Percentiles rank a stretch among this genome's conserved stretches.
These are phyloP conservation scores for Nectriaceae sp. DNA, from an alignment of 2,329 filamentous ascomycete genomes.

Conservation along the genomic window DNA sequence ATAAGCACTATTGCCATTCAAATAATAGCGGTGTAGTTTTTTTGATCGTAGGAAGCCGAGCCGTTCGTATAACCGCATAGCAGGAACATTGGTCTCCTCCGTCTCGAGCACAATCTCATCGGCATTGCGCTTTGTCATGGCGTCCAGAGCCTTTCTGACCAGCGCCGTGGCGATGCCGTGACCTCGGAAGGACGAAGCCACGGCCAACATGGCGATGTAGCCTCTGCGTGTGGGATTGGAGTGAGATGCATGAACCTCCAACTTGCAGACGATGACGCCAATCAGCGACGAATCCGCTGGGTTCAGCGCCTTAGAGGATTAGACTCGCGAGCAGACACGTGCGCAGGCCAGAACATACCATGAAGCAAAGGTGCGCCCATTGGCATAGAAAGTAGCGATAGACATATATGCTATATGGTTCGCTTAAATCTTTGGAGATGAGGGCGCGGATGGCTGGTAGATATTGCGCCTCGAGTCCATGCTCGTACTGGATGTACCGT, in stretches of 20 bases:
- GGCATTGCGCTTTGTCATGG: slow-evolving; percentile 80
- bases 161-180: slow-evolving; percentile 85
- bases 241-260: slow-evolving; percentile 85
- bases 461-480: slow-evolving; percentile 62
- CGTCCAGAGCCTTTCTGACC: slow-evolving; percentile 87
- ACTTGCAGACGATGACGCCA: slow-evolving; percentile 92
- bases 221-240: slow-evolving; percentile 75
- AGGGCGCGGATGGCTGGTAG: slow-evolving; percentile 86
- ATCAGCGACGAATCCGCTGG: slow-evolving; percentile 66
- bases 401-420: slow-evolving; percentile 99
- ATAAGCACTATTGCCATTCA: slow-evolving; percentile 95
- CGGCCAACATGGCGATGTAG: slow-evolving; percentile 99
- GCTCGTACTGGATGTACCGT: slow-evolving; percentile 63
- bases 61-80: slow-evolving; percentile 89
- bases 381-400: slow-evolving; percentile 98
- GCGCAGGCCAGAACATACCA: slow-evolving; percentile 56
- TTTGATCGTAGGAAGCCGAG: slow-evolving; percentile 92
- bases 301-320: slow-evolving; percentile 54
- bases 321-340: slow-evolving; percentile 8
- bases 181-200: slow-evolving; percentile 76
- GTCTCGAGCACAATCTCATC: slow-evolving; percentile 97
- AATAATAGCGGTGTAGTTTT: slow-evolving; percentile 89
- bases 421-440: slow-evolving; percentile 94
- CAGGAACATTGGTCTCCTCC: slow-evolving; percentile 87
- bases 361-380: slow-evolving; percentile 96